Evolutionary conservation across 495 filamentous ascomycete species (phyloP).

Genomic region (Polyplosphaeria fusca): DNA sequence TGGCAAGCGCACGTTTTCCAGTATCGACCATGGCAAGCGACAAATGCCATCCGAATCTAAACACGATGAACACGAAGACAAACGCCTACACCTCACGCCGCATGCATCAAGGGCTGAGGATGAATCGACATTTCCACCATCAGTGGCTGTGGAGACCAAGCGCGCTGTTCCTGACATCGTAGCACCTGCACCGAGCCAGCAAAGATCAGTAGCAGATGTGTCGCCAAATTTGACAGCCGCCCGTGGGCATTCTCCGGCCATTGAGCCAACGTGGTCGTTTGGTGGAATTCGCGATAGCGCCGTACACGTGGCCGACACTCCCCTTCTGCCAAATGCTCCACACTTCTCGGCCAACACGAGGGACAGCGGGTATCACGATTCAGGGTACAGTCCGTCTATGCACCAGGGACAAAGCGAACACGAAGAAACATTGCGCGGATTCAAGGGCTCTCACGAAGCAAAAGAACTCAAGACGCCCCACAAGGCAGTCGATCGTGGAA

Average conservation of each 20-base stretch:
- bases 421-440: not conserved
- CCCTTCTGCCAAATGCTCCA: slow-evolving; percentile 32
- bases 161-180: not conserved
- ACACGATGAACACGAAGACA: slow-evolving; percentile 26
- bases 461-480: not conserved
- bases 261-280: slow-evolving; percentile 38
- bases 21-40: slow-evolving; percentile 34
- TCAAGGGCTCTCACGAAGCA: slow-evolving; percentile 7
- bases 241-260: slow-evolving; percentile 2
- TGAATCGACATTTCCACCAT: not conserved
- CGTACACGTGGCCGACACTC: slow-evolving; percentile 53
- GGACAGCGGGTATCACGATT: slow-evolving; percentile 48
- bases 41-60: slow-evolving; percentile 20
- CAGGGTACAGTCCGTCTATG: slow-evolving; percentile 32
- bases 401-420: slow-evolving; percentile 14
- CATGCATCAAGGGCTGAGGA: not conserved
- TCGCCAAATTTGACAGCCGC: not conserved
- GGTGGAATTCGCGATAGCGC: slow-evolving; percentile 49
- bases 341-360: slow-evolving; percentile 34
- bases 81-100: slow-evolving; percentile 31
- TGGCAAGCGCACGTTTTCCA: slow-evolving; percentile 23
- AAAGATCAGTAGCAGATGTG: not conserved
- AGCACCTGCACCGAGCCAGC: not conserved
- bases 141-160: not conserved
- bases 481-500: not conserved